phyloP scores from a whole-genome alignment of 108 stramenopile species.

The Cyclotella baltica region DNA sequence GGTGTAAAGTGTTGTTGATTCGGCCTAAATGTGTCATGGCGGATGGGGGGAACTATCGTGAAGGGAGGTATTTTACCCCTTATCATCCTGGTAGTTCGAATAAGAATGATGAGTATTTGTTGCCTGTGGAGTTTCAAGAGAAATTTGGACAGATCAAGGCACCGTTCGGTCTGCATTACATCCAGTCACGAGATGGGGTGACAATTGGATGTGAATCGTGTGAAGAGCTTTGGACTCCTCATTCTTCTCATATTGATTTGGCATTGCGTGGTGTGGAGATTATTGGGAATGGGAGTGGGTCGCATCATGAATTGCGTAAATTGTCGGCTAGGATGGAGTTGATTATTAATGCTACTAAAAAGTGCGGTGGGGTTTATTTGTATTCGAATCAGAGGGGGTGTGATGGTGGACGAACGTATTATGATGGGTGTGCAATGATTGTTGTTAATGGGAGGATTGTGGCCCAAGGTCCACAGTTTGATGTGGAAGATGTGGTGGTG shows the following conservation, averaged over 20 bases:
- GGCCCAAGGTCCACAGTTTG: conserved; percentile 95
- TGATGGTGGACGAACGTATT: conserved; percentile 95
- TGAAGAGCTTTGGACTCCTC: conserved; percentile 98
- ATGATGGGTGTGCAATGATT: conserved; percentile 96
- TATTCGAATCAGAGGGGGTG: conserved; percentile 98
- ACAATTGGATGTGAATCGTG: conserved; percentile 95
- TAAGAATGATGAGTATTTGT: conserved; percentile 42
- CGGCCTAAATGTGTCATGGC: conserved; percentile 91
- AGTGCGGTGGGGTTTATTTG: conserved; percentile 98
- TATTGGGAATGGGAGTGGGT: conserved; percentile 95
- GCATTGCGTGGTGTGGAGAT: conserved; percentile 94
- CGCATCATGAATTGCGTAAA: conserved; percentile 97
- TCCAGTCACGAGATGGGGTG: conserved; percentile 75
- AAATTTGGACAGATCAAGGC: conserved; percentile 64
- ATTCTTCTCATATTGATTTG: conserved; percentile 89
- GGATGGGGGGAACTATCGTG: conserved; percentile 98
- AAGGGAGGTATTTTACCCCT: conserved; percentile 94
- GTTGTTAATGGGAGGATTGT: conserved; percentile 93
- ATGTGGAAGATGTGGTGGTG: conserved; percentile 90
- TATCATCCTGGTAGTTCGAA: conserved; percentile 49
- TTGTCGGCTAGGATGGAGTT: conserved; percentile 84
- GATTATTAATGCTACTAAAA: conserved; percentile 89
- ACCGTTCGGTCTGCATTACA: conserved; percentile 75
- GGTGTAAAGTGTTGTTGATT: conserved; percentile 85
- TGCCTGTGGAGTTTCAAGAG: conserved; percentile 50